These are phyloP conservation scores for Camellia japonica DNA, from an alignment of 148 eudicot genomes.

Conservation along the genomic window DNA sequence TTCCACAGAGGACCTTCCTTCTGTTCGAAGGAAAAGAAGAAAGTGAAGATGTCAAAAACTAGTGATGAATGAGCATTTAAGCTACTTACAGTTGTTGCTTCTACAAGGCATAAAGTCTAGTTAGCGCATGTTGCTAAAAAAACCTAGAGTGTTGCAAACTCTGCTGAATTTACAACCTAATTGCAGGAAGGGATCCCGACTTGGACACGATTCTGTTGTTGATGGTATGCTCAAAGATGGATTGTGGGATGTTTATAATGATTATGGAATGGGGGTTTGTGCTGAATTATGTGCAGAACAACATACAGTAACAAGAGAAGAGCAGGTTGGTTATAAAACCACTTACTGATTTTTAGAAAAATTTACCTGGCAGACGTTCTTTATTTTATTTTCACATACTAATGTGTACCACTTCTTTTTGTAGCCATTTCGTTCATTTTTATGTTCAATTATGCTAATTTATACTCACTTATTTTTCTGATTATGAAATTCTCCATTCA, in stretches of 20 bases:
- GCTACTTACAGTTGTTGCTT: not conserved
- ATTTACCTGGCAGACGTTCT: not conserved
- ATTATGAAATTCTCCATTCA: not conserved
- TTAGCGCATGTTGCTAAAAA: slow-evolving; percentile 12
- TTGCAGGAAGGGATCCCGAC: slow-evolving; percentile 85
- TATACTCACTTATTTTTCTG: not conserved
- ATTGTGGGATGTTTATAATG: slow-evolving; percentile 96
- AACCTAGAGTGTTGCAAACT: slow-evolving; percentile 18
- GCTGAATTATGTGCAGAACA: slow-evolving; percentile 94
- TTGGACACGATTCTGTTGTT: slow-evolving; percentile 93
- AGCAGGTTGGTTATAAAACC: slow-evolving; percentile 44
- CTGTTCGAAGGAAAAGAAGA: not conserved
- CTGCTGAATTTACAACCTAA: slow-evolving; percentile 28
- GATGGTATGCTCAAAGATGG: slow-evolving; percentile 99
- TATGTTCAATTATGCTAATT: not conserved
- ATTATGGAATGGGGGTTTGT: slow-evolving; percentile 88
- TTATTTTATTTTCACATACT: not conserved
- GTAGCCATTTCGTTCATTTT: not conserved
- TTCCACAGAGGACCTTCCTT: not conserved
- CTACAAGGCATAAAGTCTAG: not conserved
- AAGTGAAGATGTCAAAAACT: not conserved
- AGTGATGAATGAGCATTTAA: not conserved
- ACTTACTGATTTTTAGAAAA: not conserved
- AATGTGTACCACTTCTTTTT: not conserved
- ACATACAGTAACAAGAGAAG: slow-evolving; percentile 75